Evolutionary conservation across 129 eudicot genomes (phyloP).

Genomic region (Apium graveolens): DNA sequence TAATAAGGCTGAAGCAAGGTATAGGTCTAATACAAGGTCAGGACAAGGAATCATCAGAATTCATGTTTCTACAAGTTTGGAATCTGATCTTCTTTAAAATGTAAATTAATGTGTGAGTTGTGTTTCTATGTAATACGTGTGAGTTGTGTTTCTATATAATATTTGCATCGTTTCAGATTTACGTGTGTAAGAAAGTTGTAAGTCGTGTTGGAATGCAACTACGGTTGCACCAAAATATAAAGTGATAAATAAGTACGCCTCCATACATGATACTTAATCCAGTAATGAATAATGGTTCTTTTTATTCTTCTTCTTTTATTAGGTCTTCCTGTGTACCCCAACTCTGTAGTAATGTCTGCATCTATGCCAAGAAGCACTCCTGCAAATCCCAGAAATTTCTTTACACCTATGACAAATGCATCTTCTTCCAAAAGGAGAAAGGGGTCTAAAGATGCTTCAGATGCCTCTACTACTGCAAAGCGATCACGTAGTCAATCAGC

Average conservation of each 20-base stretch:
- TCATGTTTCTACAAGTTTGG: neutral
- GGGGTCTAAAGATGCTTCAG: slow-evolving; percentile 25
- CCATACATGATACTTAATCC: neutral
- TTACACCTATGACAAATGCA: slow-evolving; percentile 36
- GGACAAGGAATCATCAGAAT: neutral
- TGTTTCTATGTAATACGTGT: neutral
- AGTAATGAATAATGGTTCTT: neutral
- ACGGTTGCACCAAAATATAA: neutral
- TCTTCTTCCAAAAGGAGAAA: slow-evolving; percentile 35
- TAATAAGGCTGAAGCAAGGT: neutral
- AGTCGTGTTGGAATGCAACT: neutral
- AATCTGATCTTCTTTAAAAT: neutral
- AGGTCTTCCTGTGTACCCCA: slow-evolving; percentile 37
- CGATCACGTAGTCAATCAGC: slow-evolving; percentile 32
- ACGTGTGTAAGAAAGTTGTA: too few species aligned
- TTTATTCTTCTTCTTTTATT: slow-evolving; percentile 8
- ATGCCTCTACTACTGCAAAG: slow-evolving; percentile 36
- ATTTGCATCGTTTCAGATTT: neutral
- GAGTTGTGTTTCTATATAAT: neutral
- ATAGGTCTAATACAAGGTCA: neutral
- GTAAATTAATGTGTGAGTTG: neutral
- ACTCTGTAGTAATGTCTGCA: slow-evolving; percentile 39
- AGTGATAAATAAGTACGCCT: neutral
- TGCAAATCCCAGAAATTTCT: slow-evolving; percentile 28
- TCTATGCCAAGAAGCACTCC: slow-evolving; percentile 24